phyloP scores from a whole-genome alignment of 106 monocot genomes.

The Platanthera guangdongensis region DNA sequence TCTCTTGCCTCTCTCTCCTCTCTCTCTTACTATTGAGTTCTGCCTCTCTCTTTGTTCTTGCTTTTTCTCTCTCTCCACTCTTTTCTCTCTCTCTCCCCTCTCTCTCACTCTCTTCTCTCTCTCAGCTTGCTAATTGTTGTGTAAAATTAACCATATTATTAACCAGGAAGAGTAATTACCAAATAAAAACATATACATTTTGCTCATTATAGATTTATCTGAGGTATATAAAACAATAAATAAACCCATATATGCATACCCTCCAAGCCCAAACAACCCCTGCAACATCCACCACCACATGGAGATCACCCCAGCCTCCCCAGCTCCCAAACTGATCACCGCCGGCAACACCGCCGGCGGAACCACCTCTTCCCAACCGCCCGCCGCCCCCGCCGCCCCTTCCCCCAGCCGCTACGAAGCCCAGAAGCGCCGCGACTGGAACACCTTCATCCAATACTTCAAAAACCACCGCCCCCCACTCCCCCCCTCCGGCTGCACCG shows the following conservation, averaged over 20 bases:
- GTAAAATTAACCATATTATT: not conserved
- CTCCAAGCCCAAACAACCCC: not conserved
- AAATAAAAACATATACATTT: too few species aligned
- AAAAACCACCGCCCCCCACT: conserved; percentile 4
- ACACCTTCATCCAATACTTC: conserved; percentile 2
- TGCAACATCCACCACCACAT: not conserved
- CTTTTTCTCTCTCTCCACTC: not conserved
- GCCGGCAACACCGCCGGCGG: not conserved
- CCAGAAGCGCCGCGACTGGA: not conserved
- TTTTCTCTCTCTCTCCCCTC: not conserved
- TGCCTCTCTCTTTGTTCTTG: too few species aligned
- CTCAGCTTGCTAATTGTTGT: too few species aligned
- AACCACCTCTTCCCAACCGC: not conserved
- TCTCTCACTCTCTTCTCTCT: not conserved
- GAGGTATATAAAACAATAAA: too few species aligned
- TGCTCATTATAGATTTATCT: too few species aligned
- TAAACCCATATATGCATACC: not conserved
- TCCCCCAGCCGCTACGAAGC: not conserved
- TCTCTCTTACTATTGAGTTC: not conserved
- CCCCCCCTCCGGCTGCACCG: conserved; percentile 9
- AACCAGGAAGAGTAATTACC: not conserved
- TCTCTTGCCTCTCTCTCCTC: not conserved
- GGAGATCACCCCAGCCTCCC: not conserved
- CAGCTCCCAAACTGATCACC: not conserved
- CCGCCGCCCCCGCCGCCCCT: not conserved